Evolutionary conservation across 495 filamentous ascomycete species (phyloP).

Genomic region (Talaromyces liani): DNA sequence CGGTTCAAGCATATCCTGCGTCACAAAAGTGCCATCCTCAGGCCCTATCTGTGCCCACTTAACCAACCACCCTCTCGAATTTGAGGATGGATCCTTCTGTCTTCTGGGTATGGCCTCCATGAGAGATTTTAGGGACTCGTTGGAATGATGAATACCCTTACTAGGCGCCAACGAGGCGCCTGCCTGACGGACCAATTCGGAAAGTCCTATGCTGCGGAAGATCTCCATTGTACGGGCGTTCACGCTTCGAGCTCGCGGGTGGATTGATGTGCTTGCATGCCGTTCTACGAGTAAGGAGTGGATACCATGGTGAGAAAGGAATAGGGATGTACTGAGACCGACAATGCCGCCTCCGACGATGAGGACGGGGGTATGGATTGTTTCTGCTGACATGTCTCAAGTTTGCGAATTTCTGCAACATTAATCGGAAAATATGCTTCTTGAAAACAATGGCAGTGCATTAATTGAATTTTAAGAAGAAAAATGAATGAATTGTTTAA

Average conservation of each 20-base stretch:
- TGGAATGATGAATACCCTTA: constrained; percentile 15
- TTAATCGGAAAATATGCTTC: background rate
- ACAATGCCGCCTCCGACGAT: constrained; percentile 23
- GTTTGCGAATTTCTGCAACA: background rate
- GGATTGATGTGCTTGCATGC: constrained; percentile 17
- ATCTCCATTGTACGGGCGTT: constrained; percentile 22
- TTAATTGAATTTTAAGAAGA: background rate
- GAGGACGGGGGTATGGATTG: constrained; percentile 9
- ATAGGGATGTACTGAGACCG: constrained; percentile 17
- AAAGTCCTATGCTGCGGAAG: constrained; percentile 14
- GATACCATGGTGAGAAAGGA: constrained; percentile 17
- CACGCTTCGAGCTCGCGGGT: constrained; percentile 21
- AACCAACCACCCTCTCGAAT: background rate
- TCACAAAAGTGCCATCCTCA: constrained; percentile 13
- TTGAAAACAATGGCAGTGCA: background rate
- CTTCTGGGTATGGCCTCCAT: constrained; percentile 14
- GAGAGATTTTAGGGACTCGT: constrained; percentile 15
- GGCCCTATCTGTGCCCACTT: constrained; percentile 3
- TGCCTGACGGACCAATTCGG: constrained; percentile 7
- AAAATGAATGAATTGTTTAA: background rate
- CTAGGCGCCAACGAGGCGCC: constrained; percentile 10
- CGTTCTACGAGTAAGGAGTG: constrained; percentile 16
- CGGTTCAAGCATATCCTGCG: constrained; percentile 16
- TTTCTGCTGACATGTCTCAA: background rate
- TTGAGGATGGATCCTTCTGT: background rate